Conservation (phyloP, 129 eudicot genomes). For the Oenanthe sinensis region DNA sequence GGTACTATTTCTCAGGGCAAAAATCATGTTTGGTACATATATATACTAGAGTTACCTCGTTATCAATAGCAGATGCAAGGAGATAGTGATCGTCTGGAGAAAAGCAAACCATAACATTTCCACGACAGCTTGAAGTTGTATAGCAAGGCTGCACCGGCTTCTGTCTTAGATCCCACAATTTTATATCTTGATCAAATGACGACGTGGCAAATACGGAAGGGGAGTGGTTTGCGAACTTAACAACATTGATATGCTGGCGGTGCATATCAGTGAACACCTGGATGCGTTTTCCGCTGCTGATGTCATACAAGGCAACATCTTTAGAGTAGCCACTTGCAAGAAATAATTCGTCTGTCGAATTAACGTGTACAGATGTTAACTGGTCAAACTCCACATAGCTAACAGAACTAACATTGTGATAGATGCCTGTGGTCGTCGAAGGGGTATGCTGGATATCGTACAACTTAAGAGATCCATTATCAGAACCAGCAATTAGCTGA, state of each 20-base stretch:
- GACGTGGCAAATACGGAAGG: conserved; percentile 94
- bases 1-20: too few species aligned
- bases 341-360: conserved; percentile 75
- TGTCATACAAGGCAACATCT: conserved; percentile 78
- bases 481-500: conserved; percentile 97
- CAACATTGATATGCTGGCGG: conserved; percentile 76
- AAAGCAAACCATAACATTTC: conserved; percentile 96
- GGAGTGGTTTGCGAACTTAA: conserved; percentile 85
- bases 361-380: conserved; percentile 90
- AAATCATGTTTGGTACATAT: background rate
- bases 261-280: conserved; percentile 84
- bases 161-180: conserved; percentile 98
- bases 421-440: conserved; percentile 27
- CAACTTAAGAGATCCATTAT: conserved; percentile 78
- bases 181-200: conserved; percentile 91
- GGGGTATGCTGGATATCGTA: conserved; percentile 48
- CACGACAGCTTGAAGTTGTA: conserved; percentile 69
- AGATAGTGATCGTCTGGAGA: conserved; percentile 94
- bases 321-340: conserved; percentile 91
- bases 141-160: conserved; percentile 68
- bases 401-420: conserved; percentile 27
- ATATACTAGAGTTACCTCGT: conserved; percentile 52
- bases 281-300: conserved; percentile 56
- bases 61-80: conserved; percentile 91
- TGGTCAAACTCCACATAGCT: conserved; percentile 81